phyloP scores from a whole-genome alignment of 768 basidiomycete species.

The Suillus luteus region DNA sequence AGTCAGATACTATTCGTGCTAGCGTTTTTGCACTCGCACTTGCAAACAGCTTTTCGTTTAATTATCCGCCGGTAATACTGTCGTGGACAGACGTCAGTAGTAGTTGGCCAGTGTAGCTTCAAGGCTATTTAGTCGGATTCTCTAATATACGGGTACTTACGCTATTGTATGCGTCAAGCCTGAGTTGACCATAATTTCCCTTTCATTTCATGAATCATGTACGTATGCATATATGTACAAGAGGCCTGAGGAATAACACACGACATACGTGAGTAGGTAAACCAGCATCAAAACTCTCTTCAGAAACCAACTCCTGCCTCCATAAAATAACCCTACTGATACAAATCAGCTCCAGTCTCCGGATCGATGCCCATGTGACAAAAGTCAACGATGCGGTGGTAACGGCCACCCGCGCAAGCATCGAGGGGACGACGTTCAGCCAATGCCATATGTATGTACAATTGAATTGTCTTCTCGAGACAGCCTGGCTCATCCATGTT shows the following conservation, averaged over 20 bases:
- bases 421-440: conserved; percentile 14
- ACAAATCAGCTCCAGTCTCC: conserved; percentile 9
- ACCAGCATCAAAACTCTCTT: background rate
- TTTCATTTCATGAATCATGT: conserved; percentile 2
- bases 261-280: no score
- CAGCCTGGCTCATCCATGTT: conserved; percentile 10
- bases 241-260: no score
- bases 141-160: no score
- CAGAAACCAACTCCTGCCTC: background rate
- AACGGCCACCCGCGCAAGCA: conserved; percentile 11
- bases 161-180: background rate
- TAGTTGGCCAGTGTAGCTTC: no score
- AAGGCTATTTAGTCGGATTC: no score
- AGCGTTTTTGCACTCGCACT: no score
- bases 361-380: background rate
- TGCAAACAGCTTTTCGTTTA: no score
- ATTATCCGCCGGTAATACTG: no score
- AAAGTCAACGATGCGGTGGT: conserved; percentile 9
- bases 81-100: no score
- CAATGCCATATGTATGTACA: conserved; percentile 5
- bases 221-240: background rate
- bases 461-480: background rate
- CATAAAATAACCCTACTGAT: background rate
- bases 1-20: no score
- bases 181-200: background rate